Evolutionary conservation across 225 moss, liverwort and hornwort species (phyloP).

Genomic region (Physcomitrellopsis africana): DNA sequence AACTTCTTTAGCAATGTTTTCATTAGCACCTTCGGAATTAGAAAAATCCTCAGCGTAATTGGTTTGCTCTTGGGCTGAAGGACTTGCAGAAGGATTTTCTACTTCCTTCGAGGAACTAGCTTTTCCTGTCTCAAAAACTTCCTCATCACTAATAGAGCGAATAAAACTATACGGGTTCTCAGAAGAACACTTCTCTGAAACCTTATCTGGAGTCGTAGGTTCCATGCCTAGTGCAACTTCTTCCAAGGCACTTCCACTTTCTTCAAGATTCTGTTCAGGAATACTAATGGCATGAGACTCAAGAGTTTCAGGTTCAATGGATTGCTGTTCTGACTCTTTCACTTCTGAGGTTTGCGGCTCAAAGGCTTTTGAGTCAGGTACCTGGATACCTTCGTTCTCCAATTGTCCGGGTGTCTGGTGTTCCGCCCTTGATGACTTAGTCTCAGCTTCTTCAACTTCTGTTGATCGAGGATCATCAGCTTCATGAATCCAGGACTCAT

Average conservation of each 20-base stretch:
- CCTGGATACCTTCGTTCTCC: slow-evolving; percentile 22
- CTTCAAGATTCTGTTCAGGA: slow-evolving; percentile 23
- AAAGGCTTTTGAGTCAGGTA: slow-evolving; percentile 15
- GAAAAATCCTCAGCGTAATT: slow-evolving; percentile 1
- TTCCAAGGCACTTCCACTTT: slow-evolving; percentile 16
- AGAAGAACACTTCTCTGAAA: slow-evolving; percentile 30
- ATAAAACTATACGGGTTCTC: slow-evolving; percentile 33
- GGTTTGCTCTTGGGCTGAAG: no score
- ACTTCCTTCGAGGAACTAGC: slow-evolving; percentile 14
- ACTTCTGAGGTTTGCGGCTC: slow-evolving; percentile 9
- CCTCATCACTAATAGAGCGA: slow-evolving; percentile 39
- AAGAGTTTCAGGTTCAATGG: slow-evolving; percentile 7
- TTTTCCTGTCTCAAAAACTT: background rate
- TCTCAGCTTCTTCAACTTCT: slow-evolving; percentile 22
- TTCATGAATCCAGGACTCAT: slow-evolving; percentile 16
- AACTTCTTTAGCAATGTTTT: slow-evolving; percentile 38
- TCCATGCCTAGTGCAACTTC: slow-evolving; percentile 34
- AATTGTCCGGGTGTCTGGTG: background rate
- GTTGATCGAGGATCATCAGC: slow-evolving; percentile 7
- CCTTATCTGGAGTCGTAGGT: slow-evolving; percentile 45
- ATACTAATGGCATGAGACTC: slow-evolving; percentile 12
- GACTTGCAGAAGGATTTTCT: background rate
- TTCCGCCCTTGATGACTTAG: slow-evolving; percentile 15
- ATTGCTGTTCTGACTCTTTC: slow-evolving; percentile 19
- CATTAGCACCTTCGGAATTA: slow-evolving; percentile 24